A percentile compares a stretch with the other conserved stretches of the same genome.
These are phyloP conservation scores for Wallacemonas sp. DNA, from an alignment of 208 protist genomes.

Conservation along the genomic window DNA sequence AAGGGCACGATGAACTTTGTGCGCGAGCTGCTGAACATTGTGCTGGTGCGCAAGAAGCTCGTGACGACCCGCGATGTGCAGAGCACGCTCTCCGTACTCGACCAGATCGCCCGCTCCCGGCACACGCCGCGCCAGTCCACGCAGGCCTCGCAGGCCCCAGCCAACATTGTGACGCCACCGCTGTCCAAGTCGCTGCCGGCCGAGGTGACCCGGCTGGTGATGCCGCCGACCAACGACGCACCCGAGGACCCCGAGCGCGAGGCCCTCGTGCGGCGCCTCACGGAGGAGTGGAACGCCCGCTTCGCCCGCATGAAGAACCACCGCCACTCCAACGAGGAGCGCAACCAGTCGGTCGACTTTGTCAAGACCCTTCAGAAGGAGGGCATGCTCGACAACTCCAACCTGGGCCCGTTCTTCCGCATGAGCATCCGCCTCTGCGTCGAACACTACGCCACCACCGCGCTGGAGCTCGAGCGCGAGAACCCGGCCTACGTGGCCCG, in stretches of 20 bases:
- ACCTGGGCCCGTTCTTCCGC: constrained; percentile 84
- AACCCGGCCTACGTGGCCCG: constrained; percentile 23
- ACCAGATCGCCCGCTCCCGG: constrained; percentile 57
- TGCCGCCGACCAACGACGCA: constrained; percentile 39
- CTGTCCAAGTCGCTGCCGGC: constrained; percentile 54
- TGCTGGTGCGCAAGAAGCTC: constrained; percentile 85
- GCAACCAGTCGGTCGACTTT: constrained; percentile 64
- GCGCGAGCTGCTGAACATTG: constrained; percentile 65
- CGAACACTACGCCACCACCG: constrained; percentile 85
- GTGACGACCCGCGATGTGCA: constrained; percentile 56
- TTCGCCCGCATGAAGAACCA: constrained; percentile 40
- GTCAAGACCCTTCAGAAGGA: constrained; percentile 80
- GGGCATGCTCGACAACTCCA: constrained; percentile 79
- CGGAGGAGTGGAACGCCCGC: constrained; percentile 86
- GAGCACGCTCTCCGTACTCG: constrained; percentile 73
- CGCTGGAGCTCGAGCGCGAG: constrained; percentile 77
- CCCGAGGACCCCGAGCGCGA: constrained; percentile 45
- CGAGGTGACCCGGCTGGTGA: constrained; percentile 50
- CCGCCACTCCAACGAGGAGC: constrained; percentile 40
- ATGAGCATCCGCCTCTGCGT: constrained; percentile 85
- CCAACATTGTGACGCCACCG: constrained; percentile 47
- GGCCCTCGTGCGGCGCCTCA: constrained; percentile 47
- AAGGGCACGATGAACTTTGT: constrained; percentile 67
- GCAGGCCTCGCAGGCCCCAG: constrained; percentile 26
- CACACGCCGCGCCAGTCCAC: constrained; percentile 22